Conservation (phyloP, 441 rosid genomes). For the Sinapis alba region DNA sequence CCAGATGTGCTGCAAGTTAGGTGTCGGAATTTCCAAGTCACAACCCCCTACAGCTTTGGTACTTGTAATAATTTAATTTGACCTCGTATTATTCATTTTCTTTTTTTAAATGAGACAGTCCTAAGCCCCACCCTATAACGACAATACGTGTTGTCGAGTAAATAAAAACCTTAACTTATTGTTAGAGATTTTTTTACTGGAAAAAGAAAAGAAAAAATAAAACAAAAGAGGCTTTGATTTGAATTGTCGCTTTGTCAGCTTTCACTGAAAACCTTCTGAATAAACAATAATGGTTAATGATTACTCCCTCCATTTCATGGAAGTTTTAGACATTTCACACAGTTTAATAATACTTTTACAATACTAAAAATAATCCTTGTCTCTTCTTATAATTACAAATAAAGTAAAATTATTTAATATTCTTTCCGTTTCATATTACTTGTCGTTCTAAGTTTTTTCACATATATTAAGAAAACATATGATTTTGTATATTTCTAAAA, state of each 20-base stretch:
- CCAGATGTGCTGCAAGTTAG: conserved; percentile 21
- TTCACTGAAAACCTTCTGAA: conserved; percentile 25
- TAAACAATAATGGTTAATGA: conserved; percentile 25
- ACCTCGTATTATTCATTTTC: neutral
- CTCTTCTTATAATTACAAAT: too few species aligned
- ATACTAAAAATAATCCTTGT: too few species aligned
- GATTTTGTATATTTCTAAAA: too few species aligned
- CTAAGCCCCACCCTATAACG: neutral
- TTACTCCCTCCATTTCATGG: too few species aligned
- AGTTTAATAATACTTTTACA: too few species aligned
- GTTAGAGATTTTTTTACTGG: too few species aligned
- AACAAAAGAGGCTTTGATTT: conserved; percentile 26
- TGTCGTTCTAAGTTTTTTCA: too few species aligned
- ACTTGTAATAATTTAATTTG: conserved; percentile 22
- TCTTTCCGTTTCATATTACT: too few species aligned
- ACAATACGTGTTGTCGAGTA: neutral
- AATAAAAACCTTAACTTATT: neutral
- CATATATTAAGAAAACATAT: too few species aligned
- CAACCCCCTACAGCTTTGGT: neutral
- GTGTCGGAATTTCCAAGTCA: conserved; percentile 12
- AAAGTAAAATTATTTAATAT: too few species aligned
- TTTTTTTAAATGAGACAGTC: neutral
- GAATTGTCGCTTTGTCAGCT: conserved; percentile 39
- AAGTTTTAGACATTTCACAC: too few species aligned
- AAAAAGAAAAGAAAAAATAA: neutral